phyloP scores from a whole-genome alignment of 2,329 filamentous ascomycete genomes.

The Albophoma yamanashiensis region DNA sequence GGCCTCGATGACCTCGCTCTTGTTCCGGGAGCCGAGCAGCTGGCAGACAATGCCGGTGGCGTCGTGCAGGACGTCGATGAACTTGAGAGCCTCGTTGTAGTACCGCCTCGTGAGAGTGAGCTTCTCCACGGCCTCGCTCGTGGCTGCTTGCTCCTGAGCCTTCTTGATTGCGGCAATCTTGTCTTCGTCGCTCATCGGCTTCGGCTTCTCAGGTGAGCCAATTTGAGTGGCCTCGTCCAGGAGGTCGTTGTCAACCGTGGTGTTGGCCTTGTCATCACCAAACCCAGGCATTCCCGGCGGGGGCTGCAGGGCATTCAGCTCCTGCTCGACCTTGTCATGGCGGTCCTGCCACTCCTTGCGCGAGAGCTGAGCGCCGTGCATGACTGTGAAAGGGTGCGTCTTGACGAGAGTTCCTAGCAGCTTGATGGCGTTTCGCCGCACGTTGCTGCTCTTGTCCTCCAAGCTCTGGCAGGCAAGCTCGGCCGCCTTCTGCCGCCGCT shows the following conservation, averaged over 20 bases:
- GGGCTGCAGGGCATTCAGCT: slow-evolving; percentile 72
- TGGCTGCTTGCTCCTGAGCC: slow-evolving; percentile 77
- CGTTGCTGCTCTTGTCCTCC: slow-evolving; percentile 97
- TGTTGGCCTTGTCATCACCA: slow-evolving; percentile 54
- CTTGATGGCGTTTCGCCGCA: slow-evolving; percentile 90
- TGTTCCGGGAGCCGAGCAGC: slow-evolving; percentile 87
- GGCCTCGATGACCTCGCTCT: slow-evolving; percentile 96
- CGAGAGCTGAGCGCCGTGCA: slow-evolving; percentile 80
- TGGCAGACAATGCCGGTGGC: slow-evolving; percentile 76
- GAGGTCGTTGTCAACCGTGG: slow-evolving; percentile 64
- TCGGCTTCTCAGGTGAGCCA: slow-evolving; percentile 56
- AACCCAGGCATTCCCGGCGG: slow-evolving; percentile 56
- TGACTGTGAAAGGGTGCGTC: slow-evolving; percentile 85
- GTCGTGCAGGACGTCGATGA: slow-evolving; percentile 83
- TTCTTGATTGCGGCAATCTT: slow-evolving; percentile 64
- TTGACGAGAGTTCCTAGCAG: slow-evolving; percentile 79
- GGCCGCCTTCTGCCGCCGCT: slow-evolving; percentile 76
- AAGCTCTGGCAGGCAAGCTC: slow-evolving; percentile 82
- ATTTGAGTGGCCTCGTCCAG: slow-evolving; percentile 83
- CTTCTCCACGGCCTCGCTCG: slow-evolving; percentile 78
- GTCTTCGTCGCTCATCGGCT: slow-evolving; percentile 67
- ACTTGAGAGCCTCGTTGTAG: slow-evolving; percentile 85
- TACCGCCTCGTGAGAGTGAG: slow-evolving; percentile 82
- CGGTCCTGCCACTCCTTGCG: slow-evolving; percentile 77
- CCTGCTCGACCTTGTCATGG: slow-evolving; percentile 70